Percentiles rank a stretch among this genome's conserved stretches.
Evolutionary conservation across 768 basidiomycete genomes (phyloP).

Genomic region (Rhodotorula sphaerocarpa): DNA sequence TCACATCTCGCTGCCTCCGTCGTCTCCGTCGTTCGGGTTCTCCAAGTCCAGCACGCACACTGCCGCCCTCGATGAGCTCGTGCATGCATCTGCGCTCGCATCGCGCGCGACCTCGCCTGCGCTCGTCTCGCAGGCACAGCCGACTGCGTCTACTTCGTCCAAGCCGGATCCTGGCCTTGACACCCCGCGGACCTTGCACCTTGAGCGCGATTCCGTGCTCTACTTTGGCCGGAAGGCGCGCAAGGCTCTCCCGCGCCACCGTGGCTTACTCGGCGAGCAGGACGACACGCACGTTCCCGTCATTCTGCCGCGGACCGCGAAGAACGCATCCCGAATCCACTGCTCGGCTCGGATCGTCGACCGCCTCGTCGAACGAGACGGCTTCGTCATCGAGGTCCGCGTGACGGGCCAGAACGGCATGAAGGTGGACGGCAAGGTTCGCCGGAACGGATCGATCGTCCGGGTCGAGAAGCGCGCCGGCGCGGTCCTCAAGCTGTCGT

Average conservation of each 20-base stretch:
- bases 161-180: not conserved
- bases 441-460: not conserved
- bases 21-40: slow-evolving; percentile 14
- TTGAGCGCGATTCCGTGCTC: slow-evolving; percentile 18
- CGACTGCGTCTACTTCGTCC: not conserved
- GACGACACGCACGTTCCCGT: slow-evolving; percentile 13
- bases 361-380: not conserved
- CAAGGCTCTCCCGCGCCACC: slow-evolving; percentile 18
- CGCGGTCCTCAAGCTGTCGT: not conserved
- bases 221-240: slow-evolving; percentile 35
- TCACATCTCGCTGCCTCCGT: slow-evolving; percentile 18
- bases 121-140: not conserved
- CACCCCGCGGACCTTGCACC: not conserved
- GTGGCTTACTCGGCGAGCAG: not conserved
- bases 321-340: slow-evolving; percentile 32
- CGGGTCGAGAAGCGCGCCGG: slow-evolving; percentile 3
- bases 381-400: slow-evolving; percentile 13
- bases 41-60: not conserved
- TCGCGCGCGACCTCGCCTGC: not conserved
- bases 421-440: slow-evolving; percentile 31
- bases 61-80: not conserved
- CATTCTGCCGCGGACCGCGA: slow-evolving; percentile 23
- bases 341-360: slow-evolving; percentile 18
- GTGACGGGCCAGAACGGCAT: slow-evolving; percentile 32
- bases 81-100: not conserved